Conservation (phyloP, 768 basidiomycete genomes). For the Tylopilus balloui region DNA sequence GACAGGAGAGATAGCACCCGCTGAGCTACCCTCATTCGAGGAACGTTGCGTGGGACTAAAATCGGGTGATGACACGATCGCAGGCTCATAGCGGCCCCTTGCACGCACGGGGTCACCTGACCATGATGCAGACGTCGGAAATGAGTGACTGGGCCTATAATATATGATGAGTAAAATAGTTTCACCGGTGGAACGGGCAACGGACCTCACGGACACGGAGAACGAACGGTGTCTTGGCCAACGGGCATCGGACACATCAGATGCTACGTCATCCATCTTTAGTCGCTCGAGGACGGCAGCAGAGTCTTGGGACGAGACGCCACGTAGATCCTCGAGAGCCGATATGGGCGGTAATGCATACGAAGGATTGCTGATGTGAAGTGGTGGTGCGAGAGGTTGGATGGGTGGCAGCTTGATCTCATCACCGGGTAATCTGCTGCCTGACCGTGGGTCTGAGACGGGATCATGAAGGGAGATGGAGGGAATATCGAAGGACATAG, state of each 20-base stretch:
- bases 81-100: conserved; percentile 16
- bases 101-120: conserved; percentile 18
- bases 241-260: conserved; percentile 21
- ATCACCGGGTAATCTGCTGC: conserved; percentile 30
- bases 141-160: conserved; percentile 16
- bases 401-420: conserved; percentile 41
- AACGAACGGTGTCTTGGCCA: conserved; percentile 43
- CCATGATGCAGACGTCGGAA: conserved; percentile 25
- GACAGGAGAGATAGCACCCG: conserved; percentile 48
- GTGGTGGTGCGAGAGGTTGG: conserved; percentile 31
- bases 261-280: conserved; percentile 45
- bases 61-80: conserved; percentile 13
- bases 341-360: conserved; percentile 68
- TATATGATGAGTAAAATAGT: background rate
- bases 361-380: conserved; percentile 31
- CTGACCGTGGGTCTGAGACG: conserved; percentile 22
- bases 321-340: conserved; percentile 59
- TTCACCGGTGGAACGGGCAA: background rate
- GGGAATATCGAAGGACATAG: conserved; percentile 34
- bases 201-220: conserved; percentile 38
- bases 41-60: conserved; percentile 28
- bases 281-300: conserved; percentile 63
- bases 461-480: conserved; percentile 33
- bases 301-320: conserved; percentile 49
- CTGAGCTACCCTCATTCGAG: conserved; percentile 43